Evolutionary conservation across 192 early-diverging fungal genomes (phyloP).

Genomic region (Coemansia sp.): DNA sequence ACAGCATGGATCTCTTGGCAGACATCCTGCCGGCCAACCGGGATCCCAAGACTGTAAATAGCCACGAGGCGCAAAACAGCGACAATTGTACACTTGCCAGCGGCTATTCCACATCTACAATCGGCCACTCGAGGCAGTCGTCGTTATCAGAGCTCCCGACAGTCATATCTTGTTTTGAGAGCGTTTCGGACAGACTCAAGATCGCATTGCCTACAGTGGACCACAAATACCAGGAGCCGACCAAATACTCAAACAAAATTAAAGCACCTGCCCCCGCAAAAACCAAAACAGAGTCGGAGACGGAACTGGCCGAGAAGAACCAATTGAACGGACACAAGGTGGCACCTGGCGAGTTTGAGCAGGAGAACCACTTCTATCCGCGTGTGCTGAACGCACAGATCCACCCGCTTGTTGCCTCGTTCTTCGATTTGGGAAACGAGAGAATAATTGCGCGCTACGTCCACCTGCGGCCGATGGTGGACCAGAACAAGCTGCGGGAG

Average conservation of each 20-base stretch:
- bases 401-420: constrained; percentile 80
- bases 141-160: background rate
- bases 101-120: no score
- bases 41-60: background rate
- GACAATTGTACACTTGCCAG: background rate
- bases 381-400: constrained; percentile 85
- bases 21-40: background rate
- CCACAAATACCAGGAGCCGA: no score
- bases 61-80: background rate
- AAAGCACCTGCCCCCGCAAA: background rate
- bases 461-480: constrained; percentile 82
- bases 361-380: constrained; percentile 84
- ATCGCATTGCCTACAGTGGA: no score
- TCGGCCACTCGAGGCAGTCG: no score
- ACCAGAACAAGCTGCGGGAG: constrained; percentile 60
- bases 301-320: no score
- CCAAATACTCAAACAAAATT: background rate
- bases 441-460: constrained; percentile 84
- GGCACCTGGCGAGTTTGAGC: constrained; percentile 64
- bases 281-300: no score
- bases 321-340: constrained; percentile 3
- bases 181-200: background rate
- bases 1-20: background rate
- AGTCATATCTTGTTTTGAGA: background rate
- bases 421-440: constrained; percentile 84